Conservation (phyloP, 2,329 filamentous ascomycete species). For the Setomelanomma holmii region DNA sequence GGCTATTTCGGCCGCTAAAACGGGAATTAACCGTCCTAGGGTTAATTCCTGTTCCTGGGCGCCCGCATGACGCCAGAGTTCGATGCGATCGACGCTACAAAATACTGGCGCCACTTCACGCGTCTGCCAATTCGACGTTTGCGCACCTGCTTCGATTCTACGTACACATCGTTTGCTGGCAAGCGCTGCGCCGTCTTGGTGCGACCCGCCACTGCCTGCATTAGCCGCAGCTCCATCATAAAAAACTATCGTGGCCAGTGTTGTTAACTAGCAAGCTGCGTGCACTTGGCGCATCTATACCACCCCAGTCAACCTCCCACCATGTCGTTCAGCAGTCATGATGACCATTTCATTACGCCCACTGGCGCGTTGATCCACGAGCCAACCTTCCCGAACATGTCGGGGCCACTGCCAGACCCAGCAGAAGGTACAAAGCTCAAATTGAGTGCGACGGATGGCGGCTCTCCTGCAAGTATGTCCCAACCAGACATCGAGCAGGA, state of each 20-base stretch:
- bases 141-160: not conserved
- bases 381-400: conserved; percentile 30
- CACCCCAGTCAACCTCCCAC: not conserved
- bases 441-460: conserved; percentile 13
- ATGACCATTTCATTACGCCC: conserved; percentile 18
- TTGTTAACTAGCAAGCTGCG: not conserved
- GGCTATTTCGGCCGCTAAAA: conserved; percentile 1
- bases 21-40: conserved; percentile 4
- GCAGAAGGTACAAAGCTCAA: conserved; percentile 8
- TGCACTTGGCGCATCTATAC: not conserved
- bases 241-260: not conserved
- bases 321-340: conserved; percentile 28
- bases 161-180: conserved; percentile 5
- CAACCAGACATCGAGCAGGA: not conserved
- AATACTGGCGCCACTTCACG: conserved; percentile 1
- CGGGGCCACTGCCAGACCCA: conserved; percentile 9
- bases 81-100: not conserved
- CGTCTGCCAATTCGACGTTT: not conserved
- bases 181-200: conserved; percentile 5
- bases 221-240: not conserved
- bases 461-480: not conserved
- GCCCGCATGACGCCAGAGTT: conserved; percentile 5
- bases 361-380: conserved; percentile 30
- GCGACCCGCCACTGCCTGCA: not conserved
- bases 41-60: conserved; percentile 4